Percentiles rank a stretch among this genome's conserved stretches.
Conservation (phyloP, 768 basidiomycete genomes). For the Pisolithus tinctorius region DNA sequence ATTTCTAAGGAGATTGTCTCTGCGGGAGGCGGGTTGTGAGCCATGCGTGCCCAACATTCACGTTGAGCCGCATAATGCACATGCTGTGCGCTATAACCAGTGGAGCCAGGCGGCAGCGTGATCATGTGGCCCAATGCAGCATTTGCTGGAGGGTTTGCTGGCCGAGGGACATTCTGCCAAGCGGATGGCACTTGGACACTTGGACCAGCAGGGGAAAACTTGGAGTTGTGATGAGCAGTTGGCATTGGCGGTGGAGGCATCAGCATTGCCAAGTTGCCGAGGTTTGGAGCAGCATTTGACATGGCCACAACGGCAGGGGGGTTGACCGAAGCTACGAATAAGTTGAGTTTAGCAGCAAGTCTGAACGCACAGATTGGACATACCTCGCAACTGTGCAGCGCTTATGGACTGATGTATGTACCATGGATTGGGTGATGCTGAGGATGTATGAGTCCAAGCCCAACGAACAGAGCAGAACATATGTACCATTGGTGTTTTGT, state of each 20-base stretch:
- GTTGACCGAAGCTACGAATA: background rate
- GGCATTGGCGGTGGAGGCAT: background rate
- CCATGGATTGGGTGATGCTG: background rate
- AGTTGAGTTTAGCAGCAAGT: background rate
- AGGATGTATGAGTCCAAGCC: background rate
- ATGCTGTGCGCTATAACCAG: constrained; percentile 2
- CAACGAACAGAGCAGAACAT: background rate
- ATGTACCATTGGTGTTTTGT: background rate
- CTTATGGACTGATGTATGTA: background rate
- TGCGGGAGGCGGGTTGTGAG: background rate
- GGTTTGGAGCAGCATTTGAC: background rate
- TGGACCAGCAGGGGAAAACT: background rate
- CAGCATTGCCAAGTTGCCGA: background rate
- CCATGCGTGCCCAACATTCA: background rate
- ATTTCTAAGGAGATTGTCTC: background rate
- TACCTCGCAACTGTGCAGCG: background rate
- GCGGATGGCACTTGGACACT: background rate
- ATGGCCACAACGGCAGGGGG: background rate
- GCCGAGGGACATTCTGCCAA: background rate
- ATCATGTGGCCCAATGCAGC: too few relatives aligned
- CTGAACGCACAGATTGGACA: background rate
- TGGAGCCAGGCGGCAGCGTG: background rate
- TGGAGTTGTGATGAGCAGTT: too few relatives aligned
- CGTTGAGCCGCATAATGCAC: background rate
- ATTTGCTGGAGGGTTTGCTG: too few relatives aligned